A percentile compares a stretch with the other conserved stretches of the same genome.
phyloP scores from a whole-genome alignment of 768 basidiomycete species.

The Rhizopogon salebrosus region DNA sequence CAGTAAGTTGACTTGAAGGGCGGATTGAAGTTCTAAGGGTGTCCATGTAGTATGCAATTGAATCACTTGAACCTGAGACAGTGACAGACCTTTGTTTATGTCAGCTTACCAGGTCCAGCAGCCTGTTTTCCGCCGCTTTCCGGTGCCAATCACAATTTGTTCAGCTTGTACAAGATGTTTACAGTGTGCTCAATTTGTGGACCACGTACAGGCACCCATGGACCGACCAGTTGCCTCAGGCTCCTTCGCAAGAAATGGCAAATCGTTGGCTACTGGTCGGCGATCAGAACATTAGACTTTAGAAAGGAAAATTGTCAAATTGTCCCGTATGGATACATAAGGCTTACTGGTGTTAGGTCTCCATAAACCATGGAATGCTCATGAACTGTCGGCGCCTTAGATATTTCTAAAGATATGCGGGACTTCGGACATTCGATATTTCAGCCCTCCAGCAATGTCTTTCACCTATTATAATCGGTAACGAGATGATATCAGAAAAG shows the following conservation, averaged over 20 bases:
- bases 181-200: neutral
- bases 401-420: neutral
- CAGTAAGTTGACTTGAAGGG: slow-evolving; percentile 25
- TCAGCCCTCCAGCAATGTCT: slow-evolving; percentile 2
- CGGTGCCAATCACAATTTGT: no score
- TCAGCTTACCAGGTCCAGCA: neutral
- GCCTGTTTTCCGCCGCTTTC: no score
- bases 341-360: slow-evolving; percentile 2
- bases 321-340: no score
- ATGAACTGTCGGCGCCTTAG: neutral
- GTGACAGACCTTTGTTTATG: neutral
- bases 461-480: neutral
- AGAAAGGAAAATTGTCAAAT: no score
- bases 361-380: slow-evolving; percentile 1
- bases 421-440: slow-evolving; percentile 1
- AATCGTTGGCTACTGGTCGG: neutral
- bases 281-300: slow-evolving; percentile 40
- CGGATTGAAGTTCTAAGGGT: neutral
- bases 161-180: no score
- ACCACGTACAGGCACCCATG: neutral
- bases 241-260: neutral
- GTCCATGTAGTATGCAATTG: no score
- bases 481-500: neutral
- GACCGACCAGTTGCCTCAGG: neutral
- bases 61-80: no score